phyloP scores from a whole-genome alignment of 129 eudicot genomes.

The Flaveria bidentis region DNA sequence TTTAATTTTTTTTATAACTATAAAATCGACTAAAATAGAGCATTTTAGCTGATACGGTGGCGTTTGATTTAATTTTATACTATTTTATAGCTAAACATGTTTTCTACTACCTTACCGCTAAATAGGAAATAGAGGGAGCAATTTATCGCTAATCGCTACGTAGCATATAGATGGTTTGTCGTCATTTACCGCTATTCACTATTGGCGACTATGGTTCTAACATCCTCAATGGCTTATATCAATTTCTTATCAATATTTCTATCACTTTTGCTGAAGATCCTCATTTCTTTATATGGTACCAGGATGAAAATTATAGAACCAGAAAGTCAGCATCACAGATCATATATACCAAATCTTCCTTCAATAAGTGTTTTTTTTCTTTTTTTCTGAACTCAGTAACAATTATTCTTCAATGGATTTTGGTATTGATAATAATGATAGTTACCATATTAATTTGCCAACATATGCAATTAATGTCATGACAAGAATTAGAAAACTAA shows the following conservation, averaged over 20 bases:
- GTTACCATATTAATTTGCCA: neutral
- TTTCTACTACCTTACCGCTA: too few relatives aligned
- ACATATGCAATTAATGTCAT: constrained; percentile 9
- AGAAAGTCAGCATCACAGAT: neutral
- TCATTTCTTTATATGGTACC: constrained; percentile 10
- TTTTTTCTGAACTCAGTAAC: constrained; percentile 1
- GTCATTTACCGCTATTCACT: too few relatives aligned
- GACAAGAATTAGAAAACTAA: neutral
- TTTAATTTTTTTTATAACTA: too few relatives aligned
- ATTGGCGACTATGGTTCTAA: neutral
- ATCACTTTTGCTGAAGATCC: constrained; percentile 18
- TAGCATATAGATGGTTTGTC: too few relatives aligned
- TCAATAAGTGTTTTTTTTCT: neutral
- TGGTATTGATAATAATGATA: constrained; percentile 11
- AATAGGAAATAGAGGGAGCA: too few relatives aligned
- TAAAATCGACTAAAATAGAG: too few relatives aligned
- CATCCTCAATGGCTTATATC: constrained; percentile 10
- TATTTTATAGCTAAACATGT: too few relatives aligned
- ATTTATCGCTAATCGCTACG: too few relatives aligned
- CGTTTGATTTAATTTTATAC: too few relatives aligned
- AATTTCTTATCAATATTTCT: constrained; percentile 1
- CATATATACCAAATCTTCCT: constrained; percentile 15
- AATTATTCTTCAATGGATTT: constrained; percentile 6
- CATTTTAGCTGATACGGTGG: too few relatives aligned
- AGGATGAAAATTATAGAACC: constrained; percentile 12